Percentiles rank a stretch among this genome's conserved stretches.
Conservation (phyloP, 768 basidiomycete species). For the Calocera viscosa region DNA sequence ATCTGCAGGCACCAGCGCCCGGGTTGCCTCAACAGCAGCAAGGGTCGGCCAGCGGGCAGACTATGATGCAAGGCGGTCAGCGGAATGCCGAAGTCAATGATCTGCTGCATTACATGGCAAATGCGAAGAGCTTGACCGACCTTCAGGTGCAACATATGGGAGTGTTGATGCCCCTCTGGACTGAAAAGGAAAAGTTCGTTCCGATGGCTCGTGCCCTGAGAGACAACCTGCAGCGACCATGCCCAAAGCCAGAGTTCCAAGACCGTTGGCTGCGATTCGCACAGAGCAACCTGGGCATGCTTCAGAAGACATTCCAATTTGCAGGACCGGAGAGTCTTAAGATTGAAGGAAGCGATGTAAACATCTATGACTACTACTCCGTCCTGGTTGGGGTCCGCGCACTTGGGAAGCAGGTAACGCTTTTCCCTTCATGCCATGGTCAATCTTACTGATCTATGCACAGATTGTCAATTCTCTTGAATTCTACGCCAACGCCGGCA, state of each 20-base stretch:
- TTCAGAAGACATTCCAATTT: background rate
- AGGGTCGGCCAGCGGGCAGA: background rate
- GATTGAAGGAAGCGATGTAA: background rate
- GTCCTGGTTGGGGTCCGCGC: background rate
- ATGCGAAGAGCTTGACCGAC: background rate
- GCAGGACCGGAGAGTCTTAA: background rate
- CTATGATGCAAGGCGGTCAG: background rate
- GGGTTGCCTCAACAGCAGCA: background rate
- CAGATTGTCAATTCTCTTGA: background rate
- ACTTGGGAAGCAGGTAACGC: background rate
- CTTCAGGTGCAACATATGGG: background rate
- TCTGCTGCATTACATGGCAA: background rate
- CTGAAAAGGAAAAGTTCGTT: background rate
- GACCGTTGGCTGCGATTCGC: background rate
- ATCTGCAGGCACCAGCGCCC: background rate
- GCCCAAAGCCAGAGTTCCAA: background rate
- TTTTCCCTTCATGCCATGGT: background rate
- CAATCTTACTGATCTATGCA: no score
- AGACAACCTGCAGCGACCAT: background rate
- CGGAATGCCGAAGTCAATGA: background rate
- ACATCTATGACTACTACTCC: background rate
- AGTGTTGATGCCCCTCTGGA: background rate
- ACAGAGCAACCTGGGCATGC: background rate
- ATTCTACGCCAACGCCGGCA: background rate
- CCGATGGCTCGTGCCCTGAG: background rate